These are phyloP conservation scores for Volvariella volvacea DNA, from an alignment of 1,284 basidiomycete genomes.

Conservation along the genomic window DNA sequence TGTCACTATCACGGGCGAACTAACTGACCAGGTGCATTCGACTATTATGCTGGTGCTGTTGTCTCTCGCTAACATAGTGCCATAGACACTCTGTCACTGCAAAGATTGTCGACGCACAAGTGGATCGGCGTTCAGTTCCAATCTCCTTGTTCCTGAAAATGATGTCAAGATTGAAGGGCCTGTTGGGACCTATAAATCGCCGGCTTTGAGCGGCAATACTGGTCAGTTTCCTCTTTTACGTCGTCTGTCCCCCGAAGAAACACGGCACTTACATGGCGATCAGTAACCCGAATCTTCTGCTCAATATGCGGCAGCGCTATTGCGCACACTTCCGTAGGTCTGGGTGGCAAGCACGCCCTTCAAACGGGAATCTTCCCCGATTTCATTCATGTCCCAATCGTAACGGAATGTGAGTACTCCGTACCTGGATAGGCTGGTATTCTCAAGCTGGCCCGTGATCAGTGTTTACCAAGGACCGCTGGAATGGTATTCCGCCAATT, in stretches of 20 bases:
- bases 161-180: constrained; percentile 24
- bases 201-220: constrained; percentile 22
- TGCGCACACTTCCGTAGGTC: constrained; percentile 21
- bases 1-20: no score
- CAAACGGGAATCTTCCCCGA: constrained; percentile 27
- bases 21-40: no score
- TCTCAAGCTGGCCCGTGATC: neutral
- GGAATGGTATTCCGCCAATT: constrained; percentile 18
- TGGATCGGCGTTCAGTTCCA: constrained; percentile 28
- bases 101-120: constrained; percentile 26
- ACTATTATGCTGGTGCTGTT: no score
- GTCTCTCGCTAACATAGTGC: no score
- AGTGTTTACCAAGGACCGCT: constrained; percentile 30
- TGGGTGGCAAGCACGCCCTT: constrained; percentile 25
- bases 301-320: constrained; percentile 26
- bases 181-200: constrained; percentile 19
- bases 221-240: constrained; percentile 19
- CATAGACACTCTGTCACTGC: constrained; percentile 32
- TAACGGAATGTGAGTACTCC: constrained; percentile 19
- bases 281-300: constrained; percentile 28
- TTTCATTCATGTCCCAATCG: constrained; percentile 21
- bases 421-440: neutral
- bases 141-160: constrained; percentile 24
- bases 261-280: no score
- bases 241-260: neutral